Conservation (phyloP, 2,329 filamentous ascomycete genomes). For the Colletotrichum sansevieriae region DNA sequence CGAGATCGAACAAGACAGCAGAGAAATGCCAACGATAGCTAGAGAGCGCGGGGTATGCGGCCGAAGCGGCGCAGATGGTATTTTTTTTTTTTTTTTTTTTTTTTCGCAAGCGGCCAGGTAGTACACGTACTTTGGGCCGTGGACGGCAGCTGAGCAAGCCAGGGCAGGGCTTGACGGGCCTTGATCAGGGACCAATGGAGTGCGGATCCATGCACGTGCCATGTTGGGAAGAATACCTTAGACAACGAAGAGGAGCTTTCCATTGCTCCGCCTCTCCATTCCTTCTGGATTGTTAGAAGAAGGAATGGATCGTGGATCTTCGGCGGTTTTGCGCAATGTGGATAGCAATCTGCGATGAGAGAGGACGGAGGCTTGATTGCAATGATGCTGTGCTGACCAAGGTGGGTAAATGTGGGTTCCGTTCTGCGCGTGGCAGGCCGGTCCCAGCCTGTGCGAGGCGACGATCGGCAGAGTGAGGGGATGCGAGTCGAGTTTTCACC, state of each 20-base stretch:
- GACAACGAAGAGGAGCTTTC: constrained; percentile 8
- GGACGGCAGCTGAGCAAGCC: neutral
- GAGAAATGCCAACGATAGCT: too few relatives aligned
- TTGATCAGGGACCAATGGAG: constrained; percentile 8
- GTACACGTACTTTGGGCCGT: neutral
- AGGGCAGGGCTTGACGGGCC: neutral
- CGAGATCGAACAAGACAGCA: too few relatives aligned
- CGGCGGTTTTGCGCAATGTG: constrained; percentile 38
- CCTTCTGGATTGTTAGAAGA: constrained; percentile 38
- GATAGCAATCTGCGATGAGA: constrained; percentile 32
- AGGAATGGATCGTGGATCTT: constrained; percentile 35
- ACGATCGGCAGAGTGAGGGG: constrained; percentile 33
- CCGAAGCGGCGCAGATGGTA: too few relatives aligned
- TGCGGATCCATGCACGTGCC: constrained; percentile 10
- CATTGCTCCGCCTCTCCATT: constrained; percentile 33
- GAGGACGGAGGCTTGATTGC: constrained; percentile 34
- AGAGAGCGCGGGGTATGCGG: too few relatives aligned
- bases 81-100: neutral
- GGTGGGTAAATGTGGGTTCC: constrained; percentile 21
- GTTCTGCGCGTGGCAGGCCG: constrained; percentile 34
- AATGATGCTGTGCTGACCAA: constrained; percentile 32
- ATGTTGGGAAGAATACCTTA: neutral
- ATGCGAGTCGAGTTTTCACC: constrained; percentile 15
- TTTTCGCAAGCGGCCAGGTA: constrained; percentile 5
- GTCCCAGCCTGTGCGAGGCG: constrained; percentile 31